These are phyloP conservation scores for Pseudogymnoascus sp. DNA, from an alignment of 2,329 filamentous ascomycete species.

Conservation along the genomic window DNA sequence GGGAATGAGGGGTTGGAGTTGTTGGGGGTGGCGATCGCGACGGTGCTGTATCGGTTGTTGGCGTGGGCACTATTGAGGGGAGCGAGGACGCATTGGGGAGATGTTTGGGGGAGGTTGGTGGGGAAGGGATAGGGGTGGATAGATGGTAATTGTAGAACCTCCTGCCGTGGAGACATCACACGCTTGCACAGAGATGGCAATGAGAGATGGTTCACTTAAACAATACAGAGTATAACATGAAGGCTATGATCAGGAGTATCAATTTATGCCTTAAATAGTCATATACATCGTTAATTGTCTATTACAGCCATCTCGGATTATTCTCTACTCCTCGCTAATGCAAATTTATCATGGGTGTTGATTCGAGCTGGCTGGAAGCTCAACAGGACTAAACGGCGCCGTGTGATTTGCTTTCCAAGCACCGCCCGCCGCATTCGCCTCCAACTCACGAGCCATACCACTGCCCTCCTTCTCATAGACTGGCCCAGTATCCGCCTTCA, in stretches of 20 bases:
- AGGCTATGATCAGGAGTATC: not conserved
- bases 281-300: not conserved
- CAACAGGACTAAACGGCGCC: not conserved
- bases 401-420: not conserved
- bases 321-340: not conserved
- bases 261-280: not conserved
- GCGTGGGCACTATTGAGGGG: slow-evolving; percentile 50
- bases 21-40: slow-evolving; percentile 52
- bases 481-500: not conserved
- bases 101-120: slow-evolving; percentile 6
- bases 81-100: slow-evolving; percentile 44
- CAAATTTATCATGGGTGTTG: not conserved
- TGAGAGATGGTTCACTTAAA: not conserved
- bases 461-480: not conserved
- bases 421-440: not conserved
- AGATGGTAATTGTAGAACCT: not conserved
- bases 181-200: too few relatives aligned
- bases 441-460: not conserved
- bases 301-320: not conserved
- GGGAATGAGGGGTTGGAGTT: slow-evolving; percentile 52
- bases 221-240: not conserved
- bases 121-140: not conserved
- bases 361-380: not conserved
- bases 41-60: slow-evolving; percentile 57
- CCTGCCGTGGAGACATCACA: too few relatives aligned